Evolutionary conservation across 1,284 basidiomycete genomes (phyloP).

Genomic region (Psilocybe mexicana): DNA sequence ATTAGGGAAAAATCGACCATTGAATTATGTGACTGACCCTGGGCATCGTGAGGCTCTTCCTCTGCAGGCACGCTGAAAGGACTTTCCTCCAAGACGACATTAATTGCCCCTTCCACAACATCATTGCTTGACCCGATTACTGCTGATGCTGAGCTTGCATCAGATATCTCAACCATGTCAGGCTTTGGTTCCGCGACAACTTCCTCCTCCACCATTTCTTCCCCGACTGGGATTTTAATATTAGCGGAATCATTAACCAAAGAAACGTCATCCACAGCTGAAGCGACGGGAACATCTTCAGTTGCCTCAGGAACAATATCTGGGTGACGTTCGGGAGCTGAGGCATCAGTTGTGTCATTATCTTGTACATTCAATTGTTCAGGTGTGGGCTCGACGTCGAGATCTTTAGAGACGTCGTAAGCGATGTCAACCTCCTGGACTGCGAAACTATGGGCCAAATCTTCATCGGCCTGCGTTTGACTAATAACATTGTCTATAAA

Average conservation of each 20-base stretch:
- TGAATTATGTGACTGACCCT: too few species aligned
- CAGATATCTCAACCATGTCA: not conserved
- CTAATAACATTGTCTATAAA: too few species aligned
- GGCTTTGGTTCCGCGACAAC: not conserved
- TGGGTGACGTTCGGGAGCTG: not conserved
- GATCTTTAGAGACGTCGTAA: not conserved
- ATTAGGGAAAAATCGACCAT: too few species aligned
- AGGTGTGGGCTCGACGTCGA: not conserved
- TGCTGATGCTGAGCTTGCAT: too few species aligned
- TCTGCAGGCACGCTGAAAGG: too few species aligned
- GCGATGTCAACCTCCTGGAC: not conserved
- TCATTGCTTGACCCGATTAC: too few species aligned
- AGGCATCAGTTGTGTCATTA: not conserved
- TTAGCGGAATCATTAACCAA: not conserved
- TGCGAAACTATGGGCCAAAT: not conserved
- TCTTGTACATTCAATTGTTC: not conserved
- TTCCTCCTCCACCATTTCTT: not conserved
- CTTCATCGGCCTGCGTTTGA: not conserved
- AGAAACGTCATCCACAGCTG: not conserved
- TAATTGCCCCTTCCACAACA: too few species aligned
- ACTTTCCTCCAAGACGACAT: too few species aligned
- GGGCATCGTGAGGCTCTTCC: too few species aligned
- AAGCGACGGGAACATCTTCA: not conserved
- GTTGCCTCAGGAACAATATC: not conserved
- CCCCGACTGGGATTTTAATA: not conserved